Evolutionary conservation across 495 filamentous ascomycete genomes (phyloP), one percentile per base, ranked within the genome.

Genomic region (Physcia stellaris): DNA sequence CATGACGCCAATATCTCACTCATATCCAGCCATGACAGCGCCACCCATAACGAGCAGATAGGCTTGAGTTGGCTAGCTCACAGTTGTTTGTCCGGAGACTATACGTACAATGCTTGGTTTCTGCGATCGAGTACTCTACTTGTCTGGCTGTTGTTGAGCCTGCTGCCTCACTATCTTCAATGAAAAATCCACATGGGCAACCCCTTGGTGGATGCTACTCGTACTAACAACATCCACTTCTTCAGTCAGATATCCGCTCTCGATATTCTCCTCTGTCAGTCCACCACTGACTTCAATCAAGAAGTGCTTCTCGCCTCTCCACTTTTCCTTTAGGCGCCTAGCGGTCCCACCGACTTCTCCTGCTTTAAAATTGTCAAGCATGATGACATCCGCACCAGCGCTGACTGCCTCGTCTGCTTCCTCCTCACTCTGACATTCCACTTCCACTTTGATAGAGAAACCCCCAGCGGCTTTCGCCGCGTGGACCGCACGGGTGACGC

Each of bases 201-300:
- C 83, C 2, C 92, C 88, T 63, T 98, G 90, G 56, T 98, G 90
- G 47, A 98, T 94, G 28, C 83, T 85, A 51, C 88, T 95, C 21
- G 87, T 94, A 17, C 84, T 94, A 45, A 95, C 70, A 47, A 96
- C 83, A 64, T 98, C 90, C 48, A 98, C 74, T 66, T 94, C 84
- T 43, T 80, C 71, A 58, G 80, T 86, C 9, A 83, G 77, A 67
- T 88, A 93, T 11, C 56, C 57, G 45, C 69, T 70, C n/a, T n/a
- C n/a, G 6, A 90, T 82, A 62, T 95, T 98, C 41, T 75, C 74
- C 59, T 80, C 77, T 13, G 76, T 88, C 65, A 98, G 58, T 0
- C 90, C 90, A 2, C 90, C 90, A 50, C 85, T 93, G 13, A 92
- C 83, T 66, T 96, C 90, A 24, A 96, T 66, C 54, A 95, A 50